Evolutionary conservation across 1,284 basidiomycete genomes (phyloP).

Genomic region (Sporisorium sorghi): DNA sequence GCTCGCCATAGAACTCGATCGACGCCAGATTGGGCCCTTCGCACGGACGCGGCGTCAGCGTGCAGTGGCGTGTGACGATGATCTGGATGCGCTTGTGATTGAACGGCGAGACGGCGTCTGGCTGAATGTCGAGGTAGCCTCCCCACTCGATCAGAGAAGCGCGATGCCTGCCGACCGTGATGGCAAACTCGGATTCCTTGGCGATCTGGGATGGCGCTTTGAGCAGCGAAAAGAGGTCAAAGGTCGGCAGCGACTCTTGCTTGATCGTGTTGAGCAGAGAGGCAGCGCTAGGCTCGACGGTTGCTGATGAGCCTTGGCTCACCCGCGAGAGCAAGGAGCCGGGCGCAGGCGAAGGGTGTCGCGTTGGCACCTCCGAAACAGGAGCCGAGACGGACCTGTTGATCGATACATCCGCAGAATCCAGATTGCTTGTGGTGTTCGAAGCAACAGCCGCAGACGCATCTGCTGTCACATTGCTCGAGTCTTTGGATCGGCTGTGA

Average conservation of each 20-base stretch:
- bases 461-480: not conserved
- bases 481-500: conserved; percentile 15
- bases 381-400: conserved; percentile 34
- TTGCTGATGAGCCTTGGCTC: conserved; percentile 19
- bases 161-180: conserved; percentile 47
- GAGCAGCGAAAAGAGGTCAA: conserved; percentile 45
- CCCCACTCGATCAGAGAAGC: conserved; percentile 49
- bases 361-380: conserved; percentile 43
- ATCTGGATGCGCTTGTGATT: conserved; percentile 89
- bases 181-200: conserved; percentile 44
- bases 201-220: conserved; percentile 46
- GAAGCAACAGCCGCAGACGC: conserved; percentile 3
- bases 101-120: conserved; percentile 81
- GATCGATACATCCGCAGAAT: conserved; percentile 20
- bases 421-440: conserved; percentile 1
- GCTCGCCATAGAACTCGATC: conserved; percentile 90
- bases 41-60: conserved; percentile 72
- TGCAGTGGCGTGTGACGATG: conserved; percentile 80
- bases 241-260: conserved; percentile 23
- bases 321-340: conserved; percentile 20
- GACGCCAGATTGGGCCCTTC: conserved; percentile 74
- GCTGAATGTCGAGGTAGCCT: conserved; percentile 43
- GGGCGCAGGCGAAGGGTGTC: conserved; percentile 37
- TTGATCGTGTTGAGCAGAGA: conserved; percentile 29
- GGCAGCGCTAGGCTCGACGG: conserved; percentile 4